phyloP scores from a whole-genome alignment of 805 yeast species.

The Wickerhamomyces strasburgensis region DNA sequence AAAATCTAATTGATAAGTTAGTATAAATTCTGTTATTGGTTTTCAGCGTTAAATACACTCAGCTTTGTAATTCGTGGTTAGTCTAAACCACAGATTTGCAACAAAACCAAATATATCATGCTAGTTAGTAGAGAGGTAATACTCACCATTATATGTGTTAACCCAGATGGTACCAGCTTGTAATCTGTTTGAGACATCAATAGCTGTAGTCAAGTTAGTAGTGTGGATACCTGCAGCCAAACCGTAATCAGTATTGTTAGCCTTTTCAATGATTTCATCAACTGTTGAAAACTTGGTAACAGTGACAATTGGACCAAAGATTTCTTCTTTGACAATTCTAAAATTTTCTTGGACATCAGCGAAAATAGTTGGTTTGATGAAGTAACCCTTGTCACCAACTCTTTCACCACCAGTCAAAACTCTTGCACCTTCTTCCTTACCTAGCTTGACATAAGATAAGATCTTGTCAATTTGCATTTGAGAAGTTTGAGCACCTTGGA shows the following conservation, averaged over 20 bases:
- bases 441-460: constrained; percentile 56
- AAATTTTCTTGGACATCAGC: constrained; percentile 71
- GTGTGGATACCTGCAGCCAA: constrained; percentile 89
- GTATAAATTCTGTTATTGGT: too few species aligned
- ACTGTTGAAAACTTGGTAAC: constrained; percentile 64
- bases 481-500: constrained; percentile 76
- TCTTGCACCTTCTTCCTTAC: constrained; percentile 64
- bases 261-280: constrained; percentile 69
- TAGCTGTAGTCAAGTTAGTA: constrained; percentile 57
- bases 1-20: too few species aligned
- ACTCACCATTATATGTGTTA: constrained; percentile 81
- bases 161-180: constrained; percentile 83
- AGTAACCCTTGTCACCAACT: constrained; percentile 64
- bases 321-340: constrained; percentile 81
- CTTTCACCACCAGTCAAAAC: constrained; percentile 80
- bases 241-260: constrained; percentile 78
- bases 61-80: too few species aligned
- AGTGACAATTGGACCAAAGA: constrained; percentile 86
- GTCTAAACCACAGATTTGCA: too few species aligned
- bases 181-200: constrained; percentile 59
- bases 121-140: too few species aligned
- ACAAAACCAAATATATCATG: too few species aligned
- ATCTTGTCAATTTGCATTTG: constrained; percentile 62
- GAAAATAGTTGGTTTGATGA: constrained; percentile 79
- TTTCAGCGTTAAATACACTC: too few species aligned